Base-by-base conservation (phyloP, 106 monocot species). In the Dendrobium huoshanense region DNA sequence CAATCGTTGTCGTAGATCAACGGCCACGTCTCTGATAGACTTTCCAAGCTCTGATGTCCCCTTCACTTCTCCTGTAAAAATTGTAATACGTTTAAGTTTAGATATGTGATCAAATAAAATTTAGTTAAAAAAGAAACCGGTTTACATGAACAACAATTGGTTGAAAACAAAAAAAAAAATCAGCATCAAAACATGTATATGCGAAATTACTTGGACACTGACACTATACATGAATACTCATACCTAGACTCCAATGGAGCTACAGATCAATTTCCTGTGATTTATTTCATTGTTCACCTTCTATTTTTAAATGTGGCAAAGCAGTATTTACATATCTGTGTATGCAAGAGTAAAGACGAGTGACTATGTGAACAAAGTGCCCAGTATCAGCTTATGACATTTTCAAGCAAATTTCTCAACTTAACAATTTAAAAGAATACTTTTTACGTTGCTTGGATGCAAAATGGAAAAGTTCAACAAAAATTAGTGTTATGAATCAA, bases 21-120 rank as follows among this genome's bases (percentile, higher is more conserved):
- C 29, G 29, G 29, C 29, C 29, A 29, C 29, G 1, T 29, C 29
- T 29, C 29, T 29, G 29, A 29, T 29, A 29, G 29, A 29, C 29
- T 29, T 29, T 29, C 29, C 29, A 29, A 29, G 29, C 29, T 29
- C 1, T 0, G 29, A 29, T 29, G 29, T 29, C 29, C 29, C 29
- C 29, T 0, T 29, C 29, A 29, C 80, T 99, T 89, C 82, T 90
- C 93, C 99, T 99, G 90, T 77, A 96, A 85, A 84, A 82, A 24
- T 5, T 20, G 43, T 74, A 74, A 70, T 33, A 7, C n/a, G 9
- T 72, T 15, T 8, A 74, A 37, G 70, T 70, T 37, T 31, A 37
- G 43, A 8, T 0, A 1, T 2, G 37, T 70, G 70, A 31, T 33
- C 33, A 33, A 70, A 33, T 70, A 27, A 70, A 70, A 70, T 31